Percentiles rank a stretch among this genome's conserved stretches.
phyloP scores from a whole-genome alignment of 1,139 yeast species.

The Scheffersomyces segobiensis region DNA sequence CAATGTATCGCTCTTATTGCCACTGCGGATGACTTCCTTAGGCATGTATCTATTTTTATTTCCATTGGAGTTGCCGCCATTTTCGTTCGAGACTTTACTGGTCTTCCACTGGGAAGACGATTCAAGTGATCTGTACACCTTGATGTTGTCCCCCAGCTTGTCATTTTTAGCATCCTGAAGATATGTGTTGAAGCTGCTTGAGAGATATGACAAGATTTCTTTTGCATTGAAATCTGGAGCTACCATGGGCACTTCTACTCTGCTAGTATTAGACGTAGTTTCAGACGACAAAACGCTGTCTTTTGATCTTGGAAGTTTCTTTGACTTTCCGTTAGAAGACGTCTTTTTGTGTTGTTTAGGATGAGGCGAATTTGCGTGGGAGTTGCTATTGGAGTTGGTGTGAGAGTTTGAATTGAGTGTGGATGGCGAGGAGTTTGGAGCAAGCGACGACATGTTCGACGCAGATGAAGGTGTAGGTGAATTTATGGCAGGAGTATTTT shows the following conservation, averaged over 20 bases:
- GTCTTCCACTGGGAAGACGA: slow-evolving; percentile 25
- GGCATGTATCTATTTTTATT: slow-evolving; percentile 6
- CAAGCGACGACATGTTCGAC: neutral
- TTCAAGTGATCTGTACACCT: slow-evolving; percentile 21
- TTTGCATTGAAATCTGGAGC: slow-evolving; percentile 12
- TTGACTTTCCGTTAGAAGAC: neutral
- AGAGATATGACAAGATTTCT: slow-evolving; percentile 19
- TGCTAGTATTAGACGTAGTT: neutral
- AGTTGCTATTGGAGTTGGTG: neutral
- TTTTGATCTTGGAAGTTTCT: neutral
- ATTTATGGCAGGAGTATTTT: neutral
- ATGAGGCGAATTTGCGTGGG: slow-evolving; percentile 2
- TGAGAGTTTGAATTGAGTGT: slow-evolving; percentile 2
- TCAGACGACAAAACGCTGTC: neutral
- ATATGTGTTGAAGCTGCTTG: slow-evolving; percentile 14
- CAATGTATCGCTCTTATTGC: slow-evolving; percentile 6
- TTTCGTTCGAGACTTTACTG: slow-evolving; percentile 3
- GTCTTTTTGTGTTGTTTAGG: neutral
- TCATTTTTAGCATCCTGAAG: slow-evolving; percentile 18
- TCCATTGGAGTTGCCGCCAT: slow-evolving; percentile 5
- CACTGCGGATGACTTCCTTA: slow-evolving; percentile 15
- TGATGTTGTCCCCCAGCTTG: slow-evolving; percentile 16
- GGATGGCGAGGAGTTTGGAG: neutral
- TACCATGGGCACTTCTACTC: neutral
- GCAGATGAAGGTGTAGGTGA: slow-evolving; percentile 2